phyloP scores from a whole-genome alignment of 495 filamentous ascomycete species.

The Jackrogersella multiformis region DNA sequence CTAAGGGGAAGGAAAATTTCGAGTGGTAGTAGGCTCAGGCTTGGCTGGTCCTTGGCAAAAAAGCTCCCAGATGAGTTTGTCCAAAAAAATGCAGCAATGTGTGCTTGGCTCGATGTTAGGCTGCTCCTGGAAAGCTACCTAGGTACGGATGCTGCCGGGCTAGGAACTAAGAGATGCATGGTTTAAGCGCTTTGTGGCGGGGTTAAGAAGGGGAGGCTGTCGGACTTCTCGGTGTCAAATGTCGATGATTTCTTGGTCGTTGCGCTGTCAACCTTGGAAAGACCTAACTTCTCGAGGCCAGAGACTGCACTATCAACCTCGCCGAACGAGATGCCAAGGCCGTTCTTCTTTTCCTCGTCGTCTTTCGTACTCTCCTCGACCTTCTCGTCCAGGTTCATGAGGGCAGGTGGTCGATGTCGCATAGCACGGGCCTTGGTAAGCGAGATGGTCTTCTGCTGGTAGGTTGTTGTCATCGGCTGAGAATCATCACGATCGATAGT shows the following conservation, averaged over 20 bases:
- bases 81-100: neutral
- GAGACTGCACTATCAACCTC: conserved; percentile 62
- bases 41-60: neutral
- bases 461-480: conserved; percentile 82
- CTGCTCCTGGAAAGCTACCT: neutral
- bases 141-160: neutral
- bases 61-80: neutral
- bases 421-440: conserved; percentile 83
- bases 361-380: conserved; percentile 47
- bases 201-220: conserved; percentile 28
- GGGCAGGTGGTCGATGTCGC: conserved; percentile 85
- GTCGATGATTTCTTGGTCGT: conserved; percentile 42
- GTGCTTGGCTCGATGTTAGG: neutral
- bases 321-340: conserved; percentile 60
- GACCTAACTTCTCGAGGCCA: conserved; percentile 57
- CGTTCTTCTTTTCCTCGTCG: conserved; percentile 46
- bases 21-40: conserved; percentile 2
- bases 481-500: conserved; percentile 95
- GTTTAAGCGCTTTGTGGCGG: conserved; percentile 56
- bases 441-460: conserved; percentile 92
- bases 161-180: neutral
- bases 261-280: conserved; percentile 51
- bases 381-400: conserved; percentile 76
- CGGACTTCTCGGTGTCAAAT: conserved; percentile 48
- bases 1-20: conserved; percentile 25